Percentiles rank a stretch among this genome's conserved stretches.
Conservation (phyloP, 2,329 filamentous ascomycete genomes). For the Arthroderma uncinatum region DNA sequence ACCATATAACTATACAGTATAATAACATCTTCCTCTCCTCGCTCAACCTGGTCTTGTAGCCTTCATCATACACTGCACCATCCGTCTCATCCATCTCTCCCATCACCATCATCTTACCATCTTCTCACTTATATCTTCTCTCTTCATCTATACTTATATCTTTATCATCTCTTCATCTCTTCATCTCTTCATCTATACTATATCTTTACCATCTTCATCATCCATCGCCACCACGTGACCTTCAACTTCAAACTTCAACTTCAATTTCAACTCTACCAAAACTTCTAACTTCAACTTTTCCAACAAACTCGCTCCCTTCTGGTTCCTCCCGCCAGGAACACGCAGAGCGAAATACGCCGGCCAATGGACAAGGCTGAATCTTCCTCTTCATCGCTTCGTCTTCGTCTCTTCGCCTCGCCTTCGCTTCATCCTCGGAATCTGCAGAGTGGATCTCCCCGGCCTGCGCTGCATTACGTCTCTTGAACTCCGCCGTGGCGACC, state of each 20-base stretch:
- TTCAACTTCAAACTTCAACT: constrained; percentile 16
- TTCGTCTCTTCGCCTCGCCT: too few species aligned
- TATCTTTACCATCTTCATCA: too few species aligned
- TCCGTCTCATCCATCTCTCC: neutral
- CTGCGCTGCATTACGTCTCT: neutral
- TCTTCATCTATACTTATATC: neutral
- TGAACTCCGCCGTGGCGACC: neutral
- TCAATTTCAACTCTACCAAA: constrained; percentile 4
- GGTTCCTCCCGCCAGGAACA: too few species aligned
- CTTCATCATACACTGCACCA: too few species aligned
- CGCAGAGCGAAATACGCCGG: too few species aligned
- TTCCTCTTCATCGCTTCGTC: too few species aligned
- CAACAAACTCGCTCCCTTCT: neutral
- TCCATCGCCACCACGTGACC: constrained; percentile 4
- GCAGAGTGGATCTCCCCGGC: neutral
- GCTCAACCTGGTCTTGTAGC: too few species aligned
- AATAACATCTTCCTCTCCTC: neutral
- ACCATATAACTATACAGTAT: too few species aligned
- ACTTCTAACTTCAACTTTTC: neutral
- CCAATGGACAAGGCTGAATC: too few species aligned
- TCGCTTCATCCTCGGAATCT: too few species aligned
- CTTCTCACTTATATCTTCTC: neutral
- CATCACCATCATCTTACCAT: neutral
- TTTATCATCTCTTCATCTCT: neutral
- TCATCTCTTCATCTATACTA: neutral